These are phyloP conservation scores for Setaria viridis DNA, from an alignment of 202 grass and related monocot species.

Conservation along the genomic window DNA sequence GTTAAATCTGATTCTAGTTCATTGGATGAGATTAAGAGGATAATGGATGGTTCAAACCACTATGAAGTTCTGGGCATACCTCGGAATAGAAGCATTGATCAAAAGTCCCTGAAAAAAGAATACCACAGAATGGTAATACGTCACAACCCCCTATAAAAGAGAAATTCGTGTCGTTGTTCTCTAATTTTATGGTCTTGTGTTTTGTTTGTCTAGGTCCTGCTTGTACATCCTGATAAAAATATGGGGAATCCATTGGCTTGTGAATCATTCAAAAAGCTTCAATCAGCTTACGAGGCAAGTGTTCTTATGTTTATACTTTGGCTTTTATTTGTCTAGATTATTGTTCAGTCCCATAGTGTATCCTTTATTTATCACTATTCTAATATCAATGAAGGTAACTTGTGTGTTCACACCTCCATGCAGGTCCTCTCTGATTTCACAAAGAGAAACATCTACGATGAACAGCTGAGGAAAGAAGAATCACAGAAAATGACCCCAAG, in stretches of 20 bases:
- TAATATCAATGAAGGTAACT: constrained; percentile 41
- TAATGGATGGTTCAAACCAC: constrained; percentile 79
- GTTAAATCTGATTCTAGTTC: constrained; percentile 70
- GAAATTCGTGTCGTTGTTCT: constrained; percentile 26
- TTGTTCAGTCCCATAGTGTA: constrained; percentile 4
- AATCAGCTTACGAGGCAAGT: constrained; percentile 97
- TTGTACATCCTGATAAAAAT: constrained; percentile 99
- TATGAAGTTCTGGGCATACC: constrained; percentile 85
- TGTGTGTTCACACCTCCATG: constrained; percentile 46
- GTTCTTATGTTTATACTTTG: constrained; percentile 26
- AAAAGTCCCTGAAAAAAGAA: constrained; percentile 66
- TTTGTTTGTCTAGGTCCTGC: constrained; percentile 67
- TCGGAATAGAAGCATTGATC: constrained; percentile 61
- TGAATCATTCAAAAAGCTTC: constrained; percentile 99
- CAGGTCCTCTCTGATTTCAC: constrained; percentile 90
- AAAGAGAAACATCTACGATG: constrained; percentile 90
- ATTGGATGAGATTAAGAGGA: constrained; percentile 92
- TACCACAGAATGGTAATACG: constrained; percentile 80
- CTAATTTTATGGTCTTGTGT: constrained; percentile 29
- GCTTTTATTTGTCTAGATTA: constrained; percentile 24
- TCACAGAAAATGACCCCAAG: constrained; percentile 66
- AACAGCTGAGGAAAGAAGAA: constrained; percentile 93
- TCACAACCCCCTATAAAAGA: constrained; percentile 17
- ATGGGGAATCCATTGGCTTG: constrained; percentile 84
- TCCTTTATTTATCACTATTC: constrained; percentile 15